phyloP scores from a whole-genome alignment of 169 alveolate genomes.

The Babesia divergens region DNA sequence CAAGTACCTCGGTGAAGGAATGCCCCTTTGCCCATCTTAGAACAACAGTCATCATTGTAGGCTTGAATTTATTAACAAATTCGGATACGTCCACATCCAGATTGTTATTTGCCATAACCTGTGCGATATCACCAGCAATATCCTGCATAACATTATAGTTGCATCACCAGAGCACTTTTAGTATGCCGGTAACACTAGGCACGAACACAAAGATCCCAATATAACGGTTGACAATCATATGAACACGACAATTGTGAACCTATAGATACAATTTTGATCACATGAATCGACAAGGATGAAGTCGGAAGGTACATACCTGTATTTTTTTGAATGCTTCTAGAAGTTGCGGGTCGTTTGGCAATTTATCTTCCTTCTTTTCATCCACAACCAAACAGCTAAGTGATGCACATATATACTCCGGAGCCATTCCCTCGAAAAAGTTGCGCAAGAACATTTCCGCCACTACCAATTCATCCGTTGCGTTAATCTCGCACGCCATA shows the following conservation, averaged over 20 bases:
- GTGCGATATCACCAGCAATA: constrained; percentile 80
- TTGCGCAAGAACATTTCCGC: constrained; percentile 92
- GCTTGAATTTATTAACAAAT: constrained; percentile 88
- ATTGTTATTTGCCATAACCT: constrained; percentile 82
- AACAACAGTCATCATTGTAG: constrained; percentile 91
- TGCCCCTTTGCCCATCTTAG: constrained; percentile 96
- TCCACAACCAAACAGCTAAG: constrained; percentile 91
- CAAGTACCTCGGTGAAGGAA: constrained; percentile 89
- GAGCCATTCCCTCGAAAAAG: constrained; percentile 87
- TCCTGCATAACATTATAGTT: constrained; percentile 16
- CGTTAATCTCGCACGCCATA: constrained; percentile 97
- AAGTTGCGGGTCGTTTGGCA: constrained; percentile 69
- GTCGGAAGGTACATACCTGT: constrained; percentile 31
- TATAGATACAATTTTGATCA: not conserved
- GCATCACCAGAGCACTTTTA: not conserved
- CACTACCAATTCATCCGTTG: constrained; percentile 95
- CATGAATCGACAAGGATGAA: too few species aligned
- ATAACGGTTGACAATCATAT: not conserved
- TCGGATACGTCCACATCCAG: constrained; percentile 84
- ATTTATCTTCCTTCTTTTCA: constrained; percentile 78
- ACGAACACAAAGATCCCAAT: not conserved
- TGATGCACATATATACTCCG: constrained; percentile 92
- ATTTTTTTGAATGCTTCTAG: constrained; percentile 66
- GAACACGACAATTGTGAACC: not conserved
- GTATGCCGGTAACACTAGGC: not conserved